Conservation (phyloP, 176 grass and related monocot species). For the Cymbopogon citratus region DNA sequence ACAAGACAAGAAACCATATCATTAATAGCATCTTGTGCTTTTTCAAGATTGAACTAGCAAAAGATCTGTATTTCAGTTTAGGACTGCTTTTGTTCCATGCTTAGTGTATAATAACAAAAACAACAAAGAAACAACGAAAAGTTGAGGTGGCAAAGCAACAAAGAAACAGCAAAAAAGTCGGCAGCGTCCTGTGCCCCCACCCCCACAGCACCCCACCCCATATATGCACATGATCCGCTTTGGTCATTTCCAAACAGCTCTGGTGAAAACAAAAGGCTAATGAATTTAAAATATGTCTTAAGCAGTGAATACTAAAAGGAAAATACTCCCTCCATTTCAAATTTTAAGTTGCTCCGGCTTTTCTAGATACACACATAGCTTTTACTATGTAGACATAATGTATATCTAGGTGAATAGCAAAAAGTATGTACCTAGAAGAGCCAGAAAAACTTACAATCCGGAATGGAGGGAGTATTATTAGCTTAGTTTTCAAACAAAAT, state of each 20-base stretch:
- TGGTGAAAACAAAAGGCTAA: background rate
- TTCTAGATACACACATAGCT: too few species aligned
- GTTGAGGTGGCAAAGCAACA: background rate
- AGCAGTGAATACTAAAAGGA: background rate
- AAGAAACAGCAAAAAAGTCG: too few species aligned
- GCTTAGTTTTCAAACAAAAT: slow-evolving; percentile 2
- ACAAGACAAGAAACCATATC: background rate
- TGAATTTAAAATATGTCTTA: background rate
- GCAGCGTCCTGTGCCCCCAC: background rate
- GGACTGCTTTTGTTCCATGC: background rate
- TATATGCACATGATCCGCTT: background rate
- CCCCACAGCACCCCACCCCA: background rate
- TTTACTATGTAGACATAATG: too few species aligned
- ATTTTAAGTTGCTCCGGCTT: too few species aligned
- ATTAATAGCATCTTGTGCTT: background rate
- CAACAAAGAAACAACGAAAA: background rate
- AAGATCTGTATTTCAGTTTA: background rate
- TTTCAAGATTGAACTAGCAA: background rate
- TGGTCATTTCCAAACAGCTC: background rate
- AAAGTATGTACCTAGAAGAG: too few species aligned
- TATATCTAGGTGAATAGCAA: too few species aligned
- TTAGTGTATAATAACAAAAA: background rate
- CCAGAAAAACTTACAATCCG: too few species aligned
- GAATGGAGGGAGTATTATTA: too few species aligned
- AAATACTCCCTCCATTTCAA: background rate